Conservation (phyloP, 768 basidiomycete genomes). For the Amanita pallidorosea region DNA sequence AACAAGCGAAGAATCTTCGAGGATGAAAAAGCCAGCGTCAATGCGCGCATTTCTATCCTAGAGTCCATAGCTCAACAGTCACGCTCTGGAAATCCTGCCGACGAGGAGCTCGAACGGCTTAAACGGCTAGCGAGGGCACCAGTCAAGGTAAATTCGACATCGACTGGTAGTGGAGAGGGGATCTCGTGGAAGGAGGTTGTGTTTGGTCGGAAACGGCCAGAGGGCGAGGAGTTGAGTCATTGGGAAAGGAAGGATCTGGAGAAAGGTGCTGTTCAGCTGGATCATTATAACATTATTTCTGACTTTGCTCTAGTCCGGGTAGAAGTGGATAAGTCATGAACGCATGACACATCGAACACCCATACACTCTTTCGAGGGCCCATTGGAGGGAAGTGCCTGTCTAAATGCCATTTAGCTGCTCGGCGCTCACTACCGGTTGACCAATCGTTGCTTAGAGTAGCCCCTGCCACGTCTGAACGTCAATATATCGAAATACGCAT, state of each 20-base stretch:
- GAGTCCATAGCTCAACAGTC: slow-evolving; percentile 46
- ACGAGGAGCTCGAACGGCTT: slow-evolving; percentile 43
- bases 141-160: neutral
- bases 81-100: slow-evolving; percentile 29
- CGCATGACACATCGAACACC: neutral
- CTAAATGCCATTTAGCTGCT: too few relatives aligned
- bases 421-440: too few relatives aligned
- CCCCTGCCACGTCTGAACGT: too few relatives aligned
- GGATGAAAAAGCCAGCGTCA: slow-evolving; percentile 41
- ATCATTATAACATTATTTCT: neutral
- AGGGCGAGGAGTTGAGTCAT: slow-evolving; percentile 17
- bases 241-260: slow-evolving; percentile 29
- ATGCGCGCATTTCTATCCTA: slow-evolving; percentile 54
- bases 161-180: slow-evolving; percentile 4
- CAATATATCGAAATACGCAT: too few relatives aligned
- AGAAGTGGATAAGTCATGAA: slow-evolving; percentile 4
- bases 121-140: slow-evolving; percentile 37
- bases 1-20: slow-evolving; percentile 36
- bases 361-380: too few relatives aligned
- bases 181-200: slow-evolving; percentile 43
- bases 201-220: slow-evolving; percentile 25
- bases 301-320: slow-evolving; percentile 4
- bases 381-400: too few relatives aligned
- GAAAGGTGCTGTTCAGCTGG: slow-evolving; percentile 19
- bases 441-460: too few relatives aligned